phyloP scores from a whole-genome alignment of 768 basidiomycete species.

The Lactifluus hygrophoroides region DNA sequence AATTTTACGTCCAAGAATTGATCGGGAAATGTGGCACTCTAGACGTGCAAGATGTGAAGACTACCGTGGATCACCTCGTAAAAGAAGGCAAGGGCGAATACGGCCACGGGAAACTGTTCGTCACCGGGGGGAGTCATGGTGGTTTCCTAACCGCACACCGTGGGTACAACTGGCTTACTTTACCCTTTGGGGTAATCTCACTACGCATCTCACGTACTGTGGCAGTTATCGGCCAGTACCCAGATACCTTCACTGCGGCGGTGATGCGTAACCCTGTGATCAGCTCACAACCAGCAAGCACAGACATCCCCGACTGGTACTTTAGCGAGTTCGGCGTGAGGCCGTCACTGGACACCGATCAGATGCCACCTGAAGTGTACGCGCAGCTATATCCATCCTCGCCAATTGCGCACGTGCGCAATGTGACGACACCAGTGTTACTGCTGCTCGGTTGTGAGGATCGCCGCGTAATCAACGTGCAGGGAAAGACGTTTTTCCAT shows the following conservation, averaged over 20 bases:
- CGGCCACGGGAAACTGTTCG: slow-evolving; percentile 22
- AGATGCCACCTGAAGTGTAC: slow-evolving; percentile 21
- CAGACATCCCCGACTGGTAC: slow-evolving; percentile 33
- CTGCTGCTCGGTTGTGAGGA: slow-evolving; percentile 28
- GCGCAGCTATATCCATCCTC: slow-evolving; percentile 18
- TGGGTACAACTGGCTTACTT: slow-evolving; percentile 3
- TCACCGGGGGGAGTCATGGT: slow-evolving; percentile 29
- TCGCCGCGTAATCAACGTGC: slow-evolving; percentile 28
- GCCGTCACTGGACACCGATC: slow-evolving; percentile 5
- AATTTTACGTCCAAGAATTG: slow-evolving; percentile 24
- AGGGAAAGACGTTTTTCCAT: slow-evolving; percentile 27
- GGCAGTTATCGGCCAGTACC: slow-evolving; percentile 26
- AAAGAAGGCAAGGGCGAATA: slow-evolving; percentile 20
- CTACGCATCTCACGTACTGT: neutral
- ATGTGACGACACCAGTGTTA: slow-evolving; percentile 26
- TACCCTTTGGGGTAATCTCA: neutral
- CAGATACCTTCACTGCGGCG: slow-evolving; percentile 26
- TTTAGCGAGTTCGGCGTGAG: slow-evolving; percentile 24
- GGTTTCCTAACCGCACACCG: slow-evolving; percentile 25
- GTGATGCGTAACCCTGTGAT: slow-evolving; percentile 31
- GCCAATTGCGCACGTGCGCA: slow-evolving; percentile 25
- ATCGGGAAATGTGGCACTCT: slow-evolving; percentile 27
- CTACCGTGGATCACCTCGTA: slow-evolving; percentile 23
- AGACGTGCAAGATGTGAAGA: slow-evolving; percentile 28
- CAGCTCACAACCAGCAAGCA: slow-evolving; percentile 22